Evolutionary conservation across 1,284 basidiomycete genomes (phyloP).

Genomic region (Rhodotorula sp.): DNA sequence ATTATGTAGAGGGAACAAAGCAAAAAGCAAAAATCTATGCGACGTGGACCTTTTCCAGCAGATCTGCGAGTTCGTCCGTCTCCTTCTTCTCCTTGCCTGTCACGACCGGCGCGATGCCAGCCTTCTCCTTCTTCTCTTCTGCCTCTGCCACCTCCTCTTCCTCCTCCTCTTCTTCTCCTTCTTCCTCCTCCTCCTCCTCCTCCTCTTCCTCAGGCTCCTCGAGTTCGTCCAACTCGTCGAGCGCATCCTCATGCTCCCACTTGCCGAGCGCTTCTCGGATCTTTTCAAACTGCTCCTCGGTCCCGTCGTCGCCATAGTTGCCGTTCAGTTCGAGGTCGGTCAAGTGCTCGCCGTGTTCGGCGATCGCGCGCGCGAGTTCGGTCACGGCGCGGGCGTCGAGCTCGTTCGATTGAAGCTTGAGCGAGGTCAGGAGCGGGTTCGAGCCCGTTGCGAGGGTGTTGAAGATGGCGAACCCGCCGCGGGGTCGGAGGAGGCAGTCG

Average conservation of each 20-base stretch:
- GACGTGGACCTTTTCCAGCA: constrained; percentile 12
- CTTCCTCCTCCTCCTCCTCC: constrained; percentile 2
- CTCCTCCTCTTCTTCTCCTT: background rate
- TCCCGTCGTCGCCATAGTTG: constrained; percentile 73
- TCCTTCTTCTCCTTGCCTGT: constrained; percentile 21
- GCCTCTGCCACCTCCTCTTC: background rate
- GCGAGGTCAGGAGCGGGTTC: constrained; percentile 67
- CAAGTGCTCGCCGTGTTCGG: constrained; percentile 60
- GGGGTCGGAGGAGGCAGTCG: constrained; percentile 78
- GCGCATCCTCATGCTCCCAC: constrained; percentile 61
- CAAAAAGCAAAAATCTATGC: background rate
- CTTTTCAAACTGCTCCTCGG: constrained; percentile 69
- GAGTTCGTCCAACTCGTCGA: constrained; percentile 24
- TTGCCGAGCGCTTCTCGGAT: constrained; percentile 65
- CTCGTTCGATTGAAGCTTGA: constrained; percentile 88
- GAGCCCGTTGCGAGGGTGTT: constrained; percentile 62
- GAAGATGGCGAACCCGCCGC: constrained; percentile 62
- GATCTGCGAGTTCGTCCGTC: constrained; percentile 7
- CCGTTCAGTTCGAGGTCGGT: constrained; percentile 77
- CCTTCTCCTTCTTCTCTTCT: background rate
- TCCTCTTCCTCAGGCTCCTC: constrained; percentile 17
- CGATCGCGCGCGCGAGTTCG: constrained; percentile 66
- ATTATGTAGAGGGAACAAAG: background rate
- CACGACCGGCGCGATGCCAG: background rate
- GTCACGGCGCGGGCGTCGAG: constrained; percentile 69